Evolutionary conservation across 1,139 yeast genomes (phyloP).

Genomic region (Pneumocystis jirovecii): DNA sequence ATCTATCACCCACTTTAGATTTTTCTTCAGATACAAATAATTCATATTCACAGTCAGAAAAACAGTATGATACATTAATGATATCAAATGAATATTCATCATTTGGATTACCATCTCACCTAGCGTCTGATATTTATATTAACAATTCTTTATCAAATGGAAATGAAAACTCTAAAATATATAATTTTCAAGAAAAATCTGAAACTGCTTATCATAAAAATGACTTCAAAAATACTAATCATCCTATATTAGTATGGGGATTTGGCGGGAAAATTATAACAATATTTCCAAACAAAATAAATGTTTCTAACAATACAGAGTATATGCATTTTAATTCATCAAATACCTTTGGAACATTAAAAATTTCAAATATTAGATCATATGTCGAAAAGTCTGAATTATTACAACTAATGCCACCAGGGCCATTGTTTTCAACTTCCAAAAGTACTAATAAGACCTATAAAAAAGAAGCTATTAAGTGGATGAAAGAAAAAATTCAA

Average conservation of each 20-base stretch:
- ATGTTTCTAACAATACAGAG: conserved; percentile 1
- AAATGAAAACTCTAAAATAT: neutral
- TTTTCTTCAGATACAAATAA: neutral
- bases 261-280: conserved; percentile 32
- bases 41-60: neutral
- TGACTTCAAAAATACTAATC: neutral
- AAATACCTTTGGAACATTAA: neutral
- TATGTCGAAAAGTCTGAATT: neutral
- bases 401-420: neutral
- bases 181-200: neutral
- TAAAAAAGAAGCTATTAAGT: conserved; percentile 32
- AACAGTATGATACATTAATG: neutral
- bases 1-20: neutral
- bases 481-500: conserved; percentile 33
- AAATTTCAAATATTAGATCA: neutral
- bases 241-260: conserved; percentile 50
- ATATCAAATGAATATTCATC: neutral
- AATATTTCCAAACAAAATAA: conserved; percentile 27
- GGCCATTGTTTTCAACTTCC: neutral
- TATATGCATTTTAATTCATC: conserved; percentile 1
- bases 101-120: neutral
- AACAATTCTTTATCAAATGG: neutral
- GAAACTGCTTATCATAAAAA: neutral
- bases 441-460: neutral
- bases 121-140: neutral